Evolutionary conservation across 129 eudicot genomes (phyloP).

Genomic region (Apium graveolens): DNA sequence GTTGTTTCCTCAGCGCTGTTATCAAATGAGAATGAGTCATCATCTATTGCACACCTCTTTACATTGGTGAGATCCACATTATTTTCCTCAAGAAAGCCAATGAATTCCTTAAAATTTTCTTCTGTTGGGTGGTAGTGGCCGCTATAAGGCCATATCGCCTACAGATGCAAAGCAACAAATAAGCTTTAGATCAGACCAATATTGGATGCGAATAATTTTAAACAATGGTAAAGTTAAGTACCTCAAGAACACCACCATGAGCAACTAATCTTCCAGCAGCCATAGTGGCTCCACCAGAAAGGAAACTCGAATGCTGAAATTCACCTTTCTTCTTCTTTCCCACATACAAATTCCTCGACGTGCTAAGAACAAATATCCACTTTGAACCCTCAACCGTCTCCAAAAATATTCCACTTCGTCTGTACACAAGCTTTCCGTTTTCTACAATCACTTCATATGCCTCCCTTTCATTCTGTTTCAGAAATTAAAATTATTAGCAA

Average conservation of each 20-base stretch:
- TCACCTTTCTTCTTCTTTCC: slow-evolving; percentile 80
- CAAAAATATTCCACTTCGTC: slow-evolving; percentile 47
- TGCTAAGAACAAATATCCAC: slow-evolving; percentile 91
- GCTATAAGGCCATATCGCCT: slow-evolving; percentile 98
- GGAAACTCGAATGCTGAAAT: slow-evolving; percentile 85
- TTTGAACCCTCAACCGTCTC: slow-evolving; percentile 66
- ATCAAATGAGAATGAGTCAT: slow-evolving; percentile 36
- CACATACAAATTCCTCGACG: slow-evolving; percentile 61
- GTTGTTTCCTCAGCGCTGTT: slow-evolving; percentile 33
- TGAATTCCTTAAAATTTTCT: slow-evolving; percentile 76
- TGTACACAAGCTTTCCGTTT: slow-evolving; percentile 62
- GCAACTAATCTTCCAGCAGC: slow-evolving; percentile 89
- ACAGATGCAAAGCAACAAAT: slow-evolving; percentile 11
- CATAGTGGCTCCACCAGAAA: slow-evolving; percentile 80
- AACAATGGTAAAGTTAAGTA: slow-evolving; percentile 7
- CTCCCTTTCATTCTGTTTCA: slow-evolving; percentile 63
- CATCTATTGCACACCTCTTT: slow-evolving; percentile 72
- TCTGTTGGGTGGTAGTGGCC: slow-evolving; percentile 97
- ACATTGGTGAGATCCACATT: slow-evolving; percentile 73
- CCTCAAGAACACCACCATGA: slow-evolving; percentile 66
- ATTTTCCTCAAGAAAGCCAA: slow-evolving; percentile 74
- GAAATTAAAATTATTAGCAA: neutral
- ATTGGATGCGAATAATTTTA: too few relatives aligned
- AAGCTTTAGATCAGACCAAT: neutral
- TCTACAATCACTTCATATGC: slow-evolving; percentile 69